Conservation (phyloP, 306 rosid species). For the Amphicarpaea edgeworthii region DNA sequence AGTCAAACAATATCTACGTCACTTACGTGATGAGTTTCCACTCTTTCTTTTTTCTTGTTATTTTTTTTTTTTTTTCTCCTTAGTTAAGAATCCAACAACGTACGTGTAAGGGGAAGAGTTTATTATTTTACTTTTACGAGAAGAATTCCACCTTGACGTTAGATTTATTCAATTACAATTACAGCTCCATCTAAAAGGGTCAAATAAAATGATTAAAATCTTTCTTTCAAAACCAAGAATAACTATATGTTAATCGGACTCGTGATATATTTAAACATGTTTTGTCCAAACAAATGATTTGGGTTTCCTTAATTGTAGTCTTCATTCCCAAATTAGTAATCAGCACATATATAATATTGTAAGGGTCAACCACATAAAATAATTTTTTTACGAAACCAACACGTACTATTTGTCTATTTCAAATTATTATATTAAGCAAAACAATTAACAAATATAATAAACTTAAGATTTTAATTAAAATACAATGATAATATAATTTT, state of each 20-base stretch:
- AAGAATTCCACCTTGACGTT: not conserved
- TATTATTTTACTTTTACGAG: not conserved
- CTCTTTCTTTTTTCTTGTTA: not conserved
- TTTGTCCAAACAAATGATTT: not conserved
- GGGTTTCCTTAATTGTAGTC: not conserved
- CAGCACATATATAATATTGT: not conserved
- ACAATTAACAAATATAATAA: no score
- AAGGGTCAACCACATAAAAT: not conserved
- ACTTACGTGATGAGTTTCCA: not conserved
- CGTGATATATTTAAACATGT: not conserved
- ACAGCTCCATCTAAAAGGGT: no score
- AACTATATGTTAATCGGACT: no score
- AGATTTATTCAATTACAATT: not conserved
- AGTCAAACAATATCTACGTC: conserved; percentile 23
- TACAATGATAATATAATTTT: not conserved
- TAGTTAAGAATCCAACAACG: not conserved
- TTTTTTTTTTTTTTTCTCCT: not conserved
- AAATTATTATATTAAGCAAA: no score
- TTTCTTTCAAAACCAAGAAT: not conserved
- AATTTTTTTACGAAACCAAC: no score
- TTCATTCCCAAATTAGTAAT: not conserved
- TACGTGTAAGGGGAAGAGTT: not conserved
- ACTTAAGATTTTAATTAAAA: not conserved
- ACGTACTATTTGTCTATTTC: no score
- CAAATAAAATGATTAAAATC: no score